These are phyloP conservation scores for Prunus mongolica DNA, from an alignment of 306 rosid genomes.

Conservation along the genomic window DNA sequence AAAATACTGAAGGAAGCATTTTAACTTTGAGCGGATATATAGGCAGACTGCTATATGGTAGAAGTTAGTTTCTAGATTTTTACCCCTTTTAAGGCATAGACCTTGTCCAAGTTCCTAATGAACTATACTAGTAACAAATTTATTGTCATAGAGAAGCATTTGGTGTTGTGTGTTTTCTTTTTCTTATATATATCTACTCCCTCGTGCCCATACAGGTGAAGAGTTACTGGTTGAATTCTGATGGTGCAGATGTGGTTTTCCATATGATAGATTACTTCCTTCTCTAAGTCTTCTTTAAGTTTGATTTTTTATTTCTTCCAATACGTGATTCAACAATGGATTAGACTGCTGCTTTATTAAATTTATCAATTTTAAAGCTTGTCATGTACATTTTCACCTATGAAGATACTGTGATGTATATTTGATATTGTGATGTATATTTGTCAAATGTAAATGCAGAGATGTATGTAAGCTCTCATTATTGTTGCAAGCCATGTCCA, in stretches of 20 bases:
- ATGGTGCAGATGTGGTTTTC: slow-evolving; percentile 86
- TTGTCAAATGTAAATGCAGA: slow-evolving; percentile 14
- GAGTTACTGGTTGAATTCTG: slow-evolving; percentile 87
- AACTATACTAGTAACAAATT: not conserved
- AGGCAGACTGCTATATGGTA: not conserved
- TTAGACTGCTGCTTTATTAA: slow-evolving; percentile 15
- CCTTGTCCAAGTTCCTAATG: not conserved
- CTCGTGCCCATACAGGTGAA: slow-evolving; percentile 61
- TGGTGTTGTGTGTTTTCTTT: slow-evolving; percentile 2
- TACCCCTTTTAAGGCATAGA: not conserved
- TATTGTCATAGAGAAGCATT: not conserved
- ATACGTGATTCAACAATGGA: slow-evolving; percentile 22
- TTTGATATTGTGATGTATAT: slow-evolving; percentile 32
- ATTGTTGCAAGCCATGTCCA: slow-evolving; percentile 15
- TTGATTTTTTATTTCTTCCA: not conserved
- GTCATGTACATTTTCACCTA: slow-evolving; percentile 16
- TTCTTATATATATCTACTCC: slow-evolving; percentile 9
- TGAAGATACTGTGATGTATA: slow-evolving; percentile 28
- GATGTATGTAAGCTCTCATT: slow-evolving; percentile 12
- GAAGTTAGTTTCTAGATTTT: not conserved
- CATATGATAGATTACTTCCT: slow-evolving; percentile 88
- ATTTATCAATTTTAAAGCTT: not conserved
- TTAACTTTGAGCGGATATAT: not conserved
- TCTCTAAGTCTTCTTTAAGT: slow-evolving; percentile 29
- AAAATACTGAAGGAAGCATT: not conserved